phyloP scores from a whole-genome alignment of 2,329 filamentous ascomycete genomes.

The Pseudogymnoascus sp. region DNA sequence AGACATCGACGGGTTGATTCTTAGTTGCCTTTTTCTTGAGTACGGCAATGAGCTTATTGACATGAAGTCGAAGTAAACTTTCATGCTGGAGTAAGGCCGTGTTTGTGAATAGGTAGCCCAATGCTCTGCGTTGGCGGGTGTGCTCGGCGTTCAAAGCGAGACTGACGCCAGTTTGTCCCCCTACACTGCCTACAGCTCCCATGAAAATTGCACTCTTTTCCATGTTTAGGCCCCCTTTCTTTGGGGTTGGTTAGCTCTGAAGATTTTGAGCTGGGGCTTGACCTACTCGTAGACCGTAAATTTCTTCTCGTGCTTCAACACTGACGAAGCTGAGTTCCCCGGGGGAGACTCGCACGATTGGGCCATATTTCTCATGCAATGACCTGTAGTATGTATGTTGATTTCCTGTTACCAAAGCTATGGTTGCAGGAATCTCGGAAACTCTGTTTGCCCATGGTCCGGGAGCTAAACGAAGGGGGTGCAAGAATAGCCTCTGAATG shows the following conservation, averaged over 20 bases:
- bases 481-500: not conserved
- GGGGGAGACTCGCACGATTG: conserved; percentile 28
- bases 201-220: not conserved
- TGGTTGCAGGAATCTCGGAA: not conserved
- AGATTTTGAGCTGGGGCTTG: not conserved
- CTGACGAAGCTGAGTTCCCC: conserved; percentile 30
- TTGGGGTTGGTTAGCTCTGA: not conserved
- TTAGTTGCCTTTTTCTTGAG: not conserved
- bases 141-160: not conserved
- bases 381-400: conserved; percentile 1
- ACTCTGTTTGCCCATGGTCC: not conserved
- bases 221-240: not conserved
- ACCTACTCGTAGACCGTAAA: conserved; percentile 15
- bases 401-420: not conserved
- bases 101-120: not conserved
- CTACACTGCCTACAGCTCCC: not conserved
- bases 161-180: not conserved
- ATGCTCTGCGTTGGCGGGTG: not conserved
- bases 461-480: not conserved
- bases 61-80: not conserved
- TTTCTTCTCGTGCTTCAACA: conserved; percentile 26
- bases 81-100: not conserved
- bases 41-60: not conserved
- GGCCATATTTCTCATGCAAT: conserved; percentile 27
- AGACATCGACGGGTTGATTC: not conserved